A percentile compares a stretch with the other conserved stretches of the same genome.
Evolutionary conservation across 2,329 filamentous ascomycete species (phyloP).

Genomic region (Helicocarpus griseus): DNA sequence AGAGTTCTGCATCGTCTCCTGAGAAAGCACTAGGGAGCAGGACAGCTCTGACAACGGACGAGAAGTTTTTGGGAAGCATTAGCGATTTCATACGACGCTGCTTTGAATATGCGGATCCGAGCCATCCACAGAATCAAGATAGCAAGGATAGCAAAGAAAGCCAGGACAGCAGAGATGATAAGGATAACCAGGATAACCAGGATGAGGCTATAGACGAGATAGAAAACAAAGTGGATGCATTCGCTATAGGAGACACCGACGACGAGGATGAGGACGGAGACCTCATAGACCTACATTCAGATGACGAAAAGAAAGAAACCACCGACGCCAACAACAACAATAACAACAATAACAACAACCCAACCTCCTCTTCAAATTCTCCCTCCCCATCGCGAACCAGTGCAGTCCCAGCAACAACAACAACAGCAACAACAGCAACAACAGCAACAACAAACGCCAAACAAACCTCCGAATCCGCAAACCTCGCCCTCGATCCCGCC

Average conservation of each 20-base stretch:
- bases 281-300: constrained; percentile 5
- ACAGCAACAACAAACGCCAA: constrained; percentile 41
- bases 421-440: too few relatives aligned
- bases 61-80: constrained; percentile 83
- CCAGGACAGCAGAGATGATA: constrained; percentile 20
- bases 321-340: constrained; percentile 2
- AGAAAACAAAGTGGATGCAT: constrained; percentile 45
- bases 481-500: constrained; percentile 81
- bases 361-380: constrained; percentile 15
- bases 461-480: constrained; percentile 66
- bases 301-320: too few relatives aligned
- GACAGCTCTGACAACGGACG: constrained; percentile 56
- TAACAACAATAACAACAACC: constrained; percentile 14
- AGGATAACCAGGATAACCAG: too few relatives aligned
- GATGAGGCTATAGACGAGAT: constrained; percentile 23
- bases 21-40: constrained; percentile 26
- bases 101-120: constrained; percentile 96
- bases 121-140: constrained; percentile 63
- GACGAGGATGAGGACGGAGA: constrained; percentile 52
- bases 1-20: constrained; percentile 16
- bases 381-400: constrained; percentile 19
- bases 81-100: constrained; percentile 92
- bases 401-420: too few relatives aligned
- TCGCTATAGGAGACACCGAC: constrained; percentile 66
- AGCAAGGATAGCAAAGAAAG: constrained; percentile 36